phyloP scores from a whole-genome alignment of 106 monocot genomes.

The Hemerocallis citrina region DNA sequence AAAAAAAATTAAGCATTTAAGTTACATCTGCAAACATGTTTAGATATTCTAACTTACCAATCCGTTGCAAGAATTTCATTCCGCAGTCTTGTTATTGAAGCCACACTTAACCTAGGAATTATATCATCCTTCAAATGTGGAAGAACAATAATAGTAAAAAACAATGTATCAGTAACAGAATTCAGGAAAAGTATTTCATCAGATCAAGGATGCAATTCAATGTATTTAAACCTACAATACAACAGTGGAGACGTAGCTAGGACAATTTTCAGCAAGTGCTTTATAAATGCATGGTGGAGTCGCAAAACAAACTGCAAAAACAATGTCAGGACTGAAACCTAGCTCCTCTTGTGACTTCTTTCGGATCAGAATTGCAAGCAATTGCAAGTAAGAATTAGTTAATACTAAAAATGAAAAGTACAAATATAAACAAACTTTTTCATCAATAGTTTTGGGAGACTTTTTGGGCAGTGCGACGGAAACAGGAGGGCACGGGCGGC shows the following conservation, averaged over 20 bases:
- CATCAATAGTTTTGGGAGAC: too few relatives aligned
- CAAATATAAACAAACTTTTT: too few relatives aligned
- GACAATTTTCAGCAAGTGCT: conserved; percentile 72
- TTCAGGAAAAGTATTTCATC: not conserved
- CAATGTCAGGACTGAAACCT: conserved; percentile 75
- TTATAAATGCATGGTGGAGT: conserved; percentile 88
- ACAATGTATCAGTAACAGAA: not conserved
- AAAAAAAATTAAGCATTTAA: not conserved
- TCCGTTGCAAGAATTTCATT: conserved; percentile 92
- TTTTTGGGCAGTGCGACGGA: too few relatives aligned
- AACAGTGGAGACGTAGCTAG: conserved; percentile 80
- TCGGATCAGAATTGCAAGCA: conserved; percentile 87
- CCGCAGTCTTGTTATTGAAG: conserved; percentile 77
- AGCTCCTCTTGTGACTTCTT: conserved; percentile 66
- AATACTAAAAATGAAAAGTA: too few relatives aligned
- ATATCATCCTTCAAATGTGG: conserved; percentile 78
- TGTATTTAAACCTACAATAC: conserved; percentile 63
- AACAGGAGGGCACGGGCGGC: too few relatives aligned
- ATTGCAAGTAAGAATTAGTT: too few relatives aligned
- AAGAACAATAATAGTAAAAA: not conserved
- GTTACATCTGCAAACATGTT: not conserved
- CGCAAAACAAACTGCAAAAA: conserved; percentile 90
- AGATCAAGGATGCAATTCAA: not conserved
- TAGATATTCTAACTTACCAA: conserved; percentile 51
- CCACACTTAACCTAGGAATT: conserved; percentile 78